phyloP scores from a whole-genome alignment of 1,284 basidiomycete species.

The Irpex sp. region DNA sequence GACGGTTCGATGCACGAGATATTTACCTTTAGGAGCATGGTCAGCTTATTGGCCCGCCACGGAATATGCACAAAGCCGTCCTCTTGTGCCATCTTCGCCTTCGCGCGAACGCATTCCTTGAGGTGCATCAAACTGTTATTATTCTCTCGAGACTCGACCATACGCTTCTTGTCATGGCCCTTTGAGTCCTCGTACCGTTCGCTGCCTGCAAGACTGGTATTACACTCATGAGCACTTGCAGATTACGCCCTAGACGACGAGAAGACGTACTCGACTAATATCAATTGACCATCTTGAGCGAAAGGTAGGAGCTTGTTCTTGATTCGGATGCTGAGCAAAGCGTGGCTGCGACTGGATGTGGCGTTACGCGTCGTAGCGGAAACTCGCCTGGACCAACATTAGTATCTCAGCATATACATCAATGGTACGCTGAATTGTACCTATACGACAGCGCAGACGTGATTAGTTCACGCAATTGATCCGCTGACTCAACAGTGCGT shows the following conservation, averaged over 20 bases:
- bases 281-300: constrained; percentile 31
- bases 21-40: constrained; percentile 31
- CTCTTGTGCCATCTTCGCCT: constrained; percentile 30
- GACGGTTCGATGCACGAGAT: not conserved
- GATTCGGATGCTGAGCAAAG: constrained; percentile 29
- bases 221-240: not conserved
- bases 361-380: constrained; percentile 29
- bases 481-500: constrained; percentile 19
- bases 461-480: constrained; percentile 29
- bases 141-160: constrained; percentile 32
- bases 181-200: constrained; percentile 34
- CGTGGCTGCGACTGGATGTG: constrained; percentile 29
- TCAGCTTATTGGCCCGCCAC: constrained; percentile 31
- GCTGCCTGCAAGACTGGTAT: constrained; percentile 28
- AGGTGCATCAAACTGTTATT: constrained; percentile 34
- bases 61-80: constrained; percentile 35
- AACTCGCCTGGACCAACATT: constrained; percentile 18
- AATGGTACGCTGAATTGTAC: not conserved
- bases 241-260: not conserved
- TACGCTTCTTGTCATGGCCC: constrained; percentile 30
- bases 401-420: not conserved
- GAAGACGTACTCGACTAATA: constrained; percentile 30
- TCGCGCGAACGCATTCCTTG: constrained; percentile 35
- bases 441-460: constrained; percentile 27
- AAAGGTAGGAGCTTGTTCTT: constrained; percentile 30